Base-by-base conservation (phyloP, 768 basidiomycete genomes). In the Trametes maxima region DNA sequence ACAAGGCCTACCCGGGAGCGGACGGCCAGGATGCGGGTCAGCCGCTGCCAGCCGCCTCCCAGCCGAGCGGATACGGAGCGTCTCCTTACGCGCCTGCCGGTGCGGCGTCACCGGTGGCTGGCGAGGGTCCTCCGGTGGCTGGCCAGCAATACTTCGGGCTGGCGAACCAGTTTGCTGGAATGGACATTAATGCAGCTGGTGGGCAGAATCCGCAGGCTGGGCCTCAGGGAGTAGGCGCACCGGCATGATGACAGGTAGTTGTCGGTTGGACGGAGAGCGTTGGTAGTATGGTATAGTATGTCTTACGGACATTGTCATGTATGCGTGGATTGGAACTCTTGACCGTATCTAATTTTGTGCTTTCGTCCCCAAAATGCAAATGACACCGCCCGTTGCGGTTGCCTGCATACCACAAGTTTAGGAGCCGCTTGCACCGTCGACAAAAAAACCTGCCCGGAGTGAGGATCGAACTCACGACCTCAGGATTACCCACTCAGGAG, bases 211-310 rank as follows among this genome's bases (percentile, higher is more conserved):
- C 43, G 21, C 65, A 60, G 19, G 36, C 60, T 24, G 62, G 62
- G 16, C 60, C 60, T 16, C 68, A 65, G 54, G 70, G 68, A 25
- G 70, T 71, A 6, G 68, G 69, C 22, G 66, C 70, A 2, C 64
- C 67, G 33, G 68, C 70, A n/a, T 71, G 55, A 69, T 37, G 22
- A 22, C 28, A 21, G 35, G 12, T 50, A 25, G 14, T n/a, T n/a
- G n/a, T n/a, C n/a, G n/a, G 40, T 2, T n/a, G 42, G 40, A 59
- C 28, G 11, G 47, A 22, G 13, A 11, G 44, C n/a, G n/a, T 10
- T n/a, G 10, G n/a, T 5, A 22, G 22, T 21, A 22, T 5, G 6
- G 21, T 44, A 44, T 43, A 19, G 14, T n/a, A 33, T 33, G 28
- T 33, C 28, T 33, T 33, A 33, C 28, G 28, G 28, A 33, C 28